Evolutionary conservation across 2,329 filamentous ascomycete genomes (phyloP).

Genomic region (Stemphylium beticola): DNA sequence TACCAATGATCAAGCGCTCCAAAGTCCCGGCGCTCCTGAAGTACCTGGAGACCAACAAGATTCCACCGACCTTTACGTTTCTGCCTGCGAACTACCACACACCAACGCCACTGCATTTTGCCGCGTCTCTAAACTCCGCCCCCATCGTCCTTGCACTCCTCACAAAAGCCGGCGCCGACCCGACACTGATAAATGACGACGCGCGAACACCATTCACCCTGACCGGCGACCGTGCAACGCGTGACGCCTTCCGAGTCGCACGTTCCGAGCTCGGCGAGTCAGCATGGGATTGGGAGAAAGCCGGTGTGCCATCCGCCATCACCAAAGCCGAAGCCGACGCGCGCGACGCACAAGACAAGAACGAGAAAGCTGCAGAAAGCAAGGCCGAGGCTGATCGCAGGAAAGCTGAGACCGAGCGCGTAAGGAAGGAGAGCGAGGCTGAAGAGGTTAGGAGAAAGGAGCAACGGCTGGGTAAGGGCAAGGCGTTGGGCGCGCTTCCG

Average conservation of each 20-base stretch:
- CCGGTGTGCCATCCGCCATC: slow-evolving; percentile 74
- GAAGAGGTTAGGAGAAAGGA: slow-evolving; percentile 59
- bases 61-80: slow-evolving; percentile 77
- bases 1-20: slow-evolving; percentile 84
- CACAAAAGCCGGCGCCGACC: slow-evolving; percentile 75
- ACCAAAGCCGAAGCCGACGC: slow-evolving; percentile 73
- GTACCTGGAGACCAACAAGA: slow-evolving; percentile 78
- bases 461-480: slow-evolving; percentile 55
- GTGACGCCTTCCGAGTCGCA: slow-evolving; percentile 90
- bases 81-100: slow-evolving; percentile 76
- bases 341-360: slow-evolving; percentile 72
- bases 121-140: slow-evolving; percentile 79
- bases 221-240: slow-evolving; percentile 80
- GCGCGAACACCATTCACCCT: slow-evolving; percentile 88
- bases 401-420: slow-evolving; percentile 73
- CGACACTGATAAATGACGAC: slow-evolving; percentile 66
- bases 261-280: slow-evolving; percentile 80
- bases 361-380: slow-evolving; percentile 71
- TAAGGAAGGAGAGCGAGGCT: slow-evolving; percentile 64
- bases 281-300: slow-evolving; percentile 78
- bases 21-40: slow-evolving; percentile 86
- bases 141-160: slow-evolving; percentile 80
- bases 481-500: slow-evolving; percentile 60
- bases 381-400: slow-evolving; percentile 66
- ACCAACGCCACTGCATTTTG: slow-evolving; percentile 83